Percentiles rank a stretch among this genome's conserved stretches.
These are phyloP conservation scores for Hypoxylon sp. DNA, from an alignment of 2,329 filamentous ascomycete species.

Conservation along the genomic window DNA sequence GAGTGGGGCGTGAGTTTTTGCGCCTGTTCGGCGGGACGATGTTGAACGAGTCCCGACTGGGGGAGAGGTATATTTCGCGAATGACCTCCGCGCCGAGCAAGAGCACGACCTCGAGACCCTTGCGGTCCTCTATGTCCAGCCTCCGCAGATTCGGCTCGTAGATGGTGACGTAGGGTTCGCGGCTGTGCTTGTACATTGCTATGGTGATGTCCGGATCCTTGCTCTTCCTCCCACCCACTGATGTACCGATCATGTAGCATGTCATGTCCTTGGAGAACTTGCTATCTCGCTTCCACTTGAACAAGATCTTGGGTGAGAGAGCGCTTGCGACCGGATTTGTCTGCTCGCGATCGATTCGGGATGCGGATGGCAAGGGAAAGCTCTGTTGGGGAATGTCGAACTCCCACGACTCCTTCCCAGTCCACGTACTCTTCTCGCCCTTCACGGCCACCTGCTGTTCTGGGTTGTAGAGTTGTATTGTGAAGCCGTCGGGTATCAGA, in stretches of 20 bases:
- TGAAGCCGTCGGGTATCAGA: constrained; percentile 80
- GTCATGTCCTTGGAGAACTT: constrained; percentile 88
- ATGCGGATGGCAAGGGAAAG: constrained; percentile 84
- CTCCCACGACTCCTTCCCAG: constrained; percentile 83
- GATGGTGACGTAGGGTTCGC: constrained; percentile 76
- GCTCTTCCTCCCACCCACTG: constrained; percentile 78
- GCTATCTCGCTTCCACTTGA: constrained; percentile 91
- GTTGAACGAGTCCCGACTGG: constrained; percentile 83
- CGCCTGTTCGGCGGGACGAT: constrained; percentile 60
- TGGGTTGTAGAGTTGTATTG: constrained; percentile 92
- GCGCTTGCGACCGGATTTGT: constrained; percentile 67
- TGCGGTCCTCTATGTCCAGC: constrained; percentile 93
- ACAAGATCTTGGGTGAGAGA: constrained; percentile 79
- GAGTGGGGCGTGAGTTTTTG: constrained; percentile 60
- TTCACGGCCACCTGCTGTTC: constrained; percentile 83
- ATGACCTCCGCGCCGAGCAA: constrained; percentile 73
- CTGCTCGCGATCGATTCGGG: constrained; percentile 80
- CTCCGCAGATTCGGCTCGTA: constrained; percentile 94
- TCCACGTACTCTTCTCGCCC: constrained; percentile 81
- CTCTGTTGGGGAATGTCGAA: constrained; percentile 91
- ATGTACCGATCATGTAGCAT: constrained; percentile 86
- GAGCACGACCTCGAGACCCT: constrained; percentile 89
- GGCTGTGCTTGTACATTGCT: constrained; percentile 82
- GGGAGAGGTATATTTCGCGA: constrained; percentile 72
- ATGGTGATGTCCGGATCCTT: constrained; percentile 96